Conservation (phyloP, 768 basidiomycete species). For the Trametes cinnabarina region DNA sequence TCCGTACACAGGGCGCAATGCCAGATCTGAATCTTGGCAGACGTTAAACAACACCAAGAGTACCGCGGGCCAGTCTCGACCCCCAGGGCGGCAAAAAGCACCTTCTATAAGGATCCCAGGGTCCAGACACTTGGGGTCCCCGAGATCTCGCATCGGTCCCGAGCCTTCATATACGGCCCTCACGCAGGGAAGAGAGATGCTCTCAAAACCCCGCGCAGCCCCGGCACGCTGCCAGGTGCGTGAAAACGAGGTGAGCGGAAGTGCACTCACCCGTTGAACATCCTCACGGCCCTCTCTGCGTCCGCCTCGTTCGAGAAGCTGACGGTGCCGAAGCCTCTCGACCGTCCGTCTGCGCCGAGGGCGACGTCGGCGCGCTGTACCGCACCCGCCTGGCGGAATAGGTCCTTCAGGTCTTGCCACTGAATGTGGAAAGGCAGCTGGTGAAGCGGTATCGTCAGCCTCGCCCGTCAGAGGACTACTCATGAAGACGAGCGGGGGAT, state of each 20-base stretch:
- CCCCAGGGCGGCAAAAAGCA: no score
- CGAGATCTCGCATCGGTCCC: not conserved
- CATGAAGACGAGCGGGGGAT: not conserved
- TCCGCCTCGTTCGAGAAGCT: constrained; percentile 81
- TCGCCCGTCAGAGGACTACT: no score
- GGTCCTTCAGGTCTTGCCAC: constrained; percentile 98
- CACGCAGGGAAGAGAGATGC: no score
- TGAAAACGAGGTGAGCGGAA: constrained; percentile 3
- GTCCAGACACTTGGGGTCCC: no score
- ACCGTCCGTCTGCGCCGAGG: constrained; percentile 78
- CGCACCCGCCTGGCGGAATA: constrained; percentile 88
- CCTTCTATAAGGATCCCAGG: no score
- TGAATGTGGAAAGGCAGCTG: constrained; percentile 91
- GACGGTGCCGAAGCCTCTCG: constrained; percentile 91
- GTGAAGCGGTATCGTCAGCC: not conserved
- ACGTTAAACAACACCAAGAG: not conserved
- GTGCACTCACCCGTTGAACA: constrained; percentile 83
- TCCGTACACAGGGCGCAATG: no score
- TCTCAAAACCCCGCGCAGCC: no score
- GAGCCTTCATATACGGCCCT: no score
- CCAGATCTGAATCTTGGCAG: no score
- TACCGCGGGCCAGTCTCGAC: no score
- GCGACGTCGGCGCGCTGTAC: constrained; percentile 91
- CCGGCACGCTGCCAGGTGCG: not conserved
- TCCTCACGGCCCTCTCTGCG: constrained; percentile 76